A percentile compares a stretch with the other conserved stretches of the same genome.
Evolutionary conservation across 495 filamentous ascomycete genomes (phyloP).

Genomic region (Ascobolus immersus): DNA sequence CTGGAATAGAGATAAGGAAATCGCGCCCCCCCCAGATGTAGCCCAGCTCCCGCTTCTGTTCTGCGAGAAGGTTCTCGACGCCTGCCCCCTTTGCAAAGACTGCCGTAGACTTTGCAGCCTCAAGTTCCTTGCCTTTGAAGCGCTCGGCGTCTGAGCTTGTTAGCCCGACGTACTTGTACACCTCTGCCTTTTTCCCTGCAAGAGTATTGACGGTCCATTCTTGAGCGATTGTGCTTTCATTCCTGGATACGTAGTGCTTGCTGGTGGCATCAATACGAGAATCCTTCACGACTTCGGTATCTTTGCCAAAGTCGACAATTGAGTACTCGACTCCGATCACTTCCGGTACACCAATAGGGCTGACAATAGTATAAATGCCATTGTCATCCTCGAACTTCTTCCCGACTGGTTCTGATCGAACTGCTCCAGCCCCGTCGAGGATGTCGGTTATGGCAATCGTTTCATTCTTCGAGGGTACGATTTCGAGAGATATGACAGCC

Average conservation of each 20-base stretch:
- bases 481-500: conserved; percentile 23
- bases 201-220: conserved; percentile 20
- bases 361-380: conserved; percentile 27
- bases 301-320: conserved; percentile 17
- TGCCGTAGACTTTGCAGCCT: conserved; percentile 21
- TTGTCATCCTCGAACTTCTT: conserved; percentile 18
- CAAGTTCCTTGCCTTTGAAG: conserved; percentile 20
- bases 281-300: conserved; percentile 10
- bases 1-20: conserved; percentile 40
- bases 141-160: conserved; percentile 29
- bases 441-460: conserved; percentile 27
- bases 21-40: conserved; percentile 26
- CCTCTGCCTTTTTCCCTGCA: conserved; percentile 17
- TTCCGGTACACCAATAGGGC: conserved; percentile 23
- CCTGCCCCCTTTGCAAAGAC: conserved; percentile 18
- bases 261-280: conserved; percentile 16
- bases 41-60: conserved; percentile 24
- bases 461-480: conserved; percentile 20
- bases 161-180: conserved; percentile 28
- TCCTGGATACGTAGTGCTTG: conserved; percentile 17
- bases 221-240: conserved; percentile 27
- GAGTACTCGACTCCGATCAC: conserved; percentile 29
- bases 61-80: conserved; percentile 18
- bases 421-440: conserved; percentile 28
- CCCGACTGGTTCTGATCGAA: conserved; percentile 21